Evolutionary conservation across 768 basidiomycete genomes (phyloP).

Genomic region (Fomitopsis serialis): DNA sequence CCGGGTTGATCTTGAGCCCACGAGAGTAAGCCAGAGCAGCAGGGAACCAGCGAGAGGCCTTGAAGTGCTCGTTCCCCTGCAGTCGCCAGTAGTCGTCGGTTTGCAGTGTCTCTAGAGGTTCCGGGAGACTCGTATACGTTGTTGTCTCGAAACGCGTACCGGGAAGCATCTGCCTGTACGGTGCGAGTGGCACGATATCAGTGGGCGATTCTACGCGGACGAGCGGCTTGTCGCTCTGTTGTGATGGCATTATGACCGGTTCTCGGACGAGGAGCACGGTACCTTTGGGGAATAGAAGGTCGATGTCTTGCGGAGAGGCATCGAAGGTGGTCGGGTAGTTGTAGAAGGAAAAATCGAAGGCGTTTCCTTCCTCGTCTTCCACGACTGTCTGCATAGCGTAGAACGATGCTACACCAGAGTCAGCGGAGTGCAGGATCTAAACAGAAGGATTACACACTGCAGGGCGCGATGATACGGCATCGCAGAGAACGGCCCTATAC

Average conservation of each 20-base stretch:
- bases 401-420: not conserved
- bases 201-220: constrained; percentile 27
- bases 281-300: constrained; percentile 24
- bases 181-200: constrained; percentile 19
- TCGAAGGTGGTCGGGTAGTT: constrained; percentile 21
- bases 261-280: constrained; percentile 26
- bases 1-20: constrained; percentile 15
- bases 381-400: constrained; percentile 9
- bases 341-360: constrained; percentile 17
- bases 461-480: constrained; percentile 11
- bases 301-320: constrained; percentile 16
- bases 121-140: constrained; percentile 1
- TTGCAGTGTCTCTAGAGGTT: not conserved
- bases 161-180: constrained; percentile 10
- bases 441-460: constrained; percentile 9
- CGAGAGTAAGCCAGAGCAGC: constrained; percentile 22
- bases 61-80: constrained; percentile 19
- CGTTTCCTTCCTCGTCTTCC: constrained; percentile 24
- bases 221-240: constrained; percentile 2
- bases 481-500: constrained; percentile 7
- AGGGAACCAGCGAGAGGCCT: constrained; percentile 14
- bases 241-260: constrained; percentile 19
- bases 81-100: constrained; percentile 15
- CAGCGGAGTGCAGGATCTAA: not conserved
- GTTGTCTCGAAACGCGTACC: not conserved